Base-by-base conservation (phyloP, 148 eudicot genomes). In the Persicaria tinctoria region DNA sequence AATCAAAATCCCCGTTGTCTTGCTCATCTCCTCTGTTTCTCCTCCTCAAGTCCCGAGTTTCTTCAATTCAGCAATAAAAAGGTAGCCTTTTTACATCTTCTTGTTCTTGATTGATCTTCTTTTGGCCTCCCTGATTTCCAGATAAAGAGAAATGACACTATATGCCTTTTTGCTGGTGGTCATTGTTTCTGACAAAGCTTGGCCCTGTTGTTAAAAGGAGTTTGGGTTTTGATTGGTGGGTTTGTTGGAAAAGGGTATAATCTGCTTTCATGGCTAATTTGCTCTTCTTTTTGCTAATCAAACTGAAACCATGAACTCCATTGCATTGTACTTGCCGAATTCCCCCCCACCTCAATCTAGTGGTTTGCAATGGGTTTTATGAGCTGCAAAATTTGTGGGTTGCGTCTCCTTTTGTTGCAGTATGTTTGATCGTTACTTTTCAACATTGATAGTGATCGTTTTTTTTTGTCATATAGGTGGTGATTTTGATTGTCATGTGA, bases 401-500 rank as follows among this genome's bases (percentile, higher is more conserved):
- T 60, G 32, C 12, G 46, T 63, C 69, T 11, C 69, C 69, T 32
- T 32, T 32, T 63, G 69, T 2, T 63, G 69, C 12, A 32, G 69
- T 63, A 2, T 57, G 63, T 23, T 23, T 60, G 44, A 60, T 60
- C 4, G 10, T 20, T 60, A 32, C 41, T 1, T 32, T 20, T 20
- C 23, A 32, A 32, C 41, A 32, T 32, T 32, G 41, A 32, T 32
- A 32, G 41, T 32, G 41, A 32, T 32, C 27, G 27, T 32, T 32
- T 32, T 32, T 38, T 9, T 14, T 32, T 64, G 69, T 12, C 4
- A 32, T 64, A 64, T 13, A 64, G n/a, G 46, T 38, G 4, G 69
- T 38, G 69, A 32, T 59, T 59, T 59, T 59, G 41, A 59, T 20
- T 59, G 27, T 59, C 64, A 59, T 64, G 69, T 64, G 69, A 64